Base-by-base conservation (phyloP, 345 rosid species). In the Limnanthes douglasii region DNA sequence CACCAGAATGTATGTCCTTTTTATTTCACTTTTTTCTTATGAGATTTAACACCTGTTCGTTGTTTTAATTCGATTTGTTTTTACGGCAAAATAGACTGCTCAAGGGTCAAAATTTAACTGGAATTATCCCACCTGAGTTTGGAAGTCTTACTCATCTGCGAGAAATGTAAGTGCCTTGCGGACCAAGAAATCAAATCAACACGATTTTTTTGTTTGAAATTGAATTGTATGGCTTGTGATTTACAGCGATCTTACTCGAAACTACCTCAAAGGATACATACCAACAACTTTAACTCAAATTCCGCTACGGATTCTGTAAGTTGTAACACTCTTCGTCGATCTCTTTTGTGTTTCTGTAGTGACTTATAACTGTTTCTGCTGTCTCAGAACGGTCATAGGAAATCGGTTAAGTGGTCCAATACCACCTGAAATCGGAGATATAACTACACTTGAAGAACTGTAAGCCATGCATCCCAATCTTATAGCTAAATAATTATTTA, bases 241-340 rank as follows among this genome's bases (percentile, higher is more conserved):
- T 43, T 45, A 29, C 75, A 90, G 98, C 5, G 95, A 90, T 53
- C 70, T 90, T 23, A 29, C 54, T 8, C 77, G 80, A 39, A 90
- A 84, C 70, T 77, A 55, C 38, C 34, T 90, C 36, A 70, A 5
- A 43, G 98, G 98, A 51, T 18, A 79, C 12, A 59, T 90, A 21
- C 95, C 95, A 6, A 15, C 47, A 5, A 72, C 52, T 12, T 51
- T 90, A 37, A 48, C 66, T 34, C 54, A 15, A 38, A 71, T 80
- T 11, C 67, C 72, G 0, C 81, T 90, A 36, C 32, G 35, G 5
- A 54, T 0, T 33, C 2, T 80, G 93, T 85, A 71, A 72, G 69
- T n/a, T n/a, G n/a, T n/a, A n/a, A n/a, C n/a, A n/a, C n/a, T n/a
- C n/a, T n/a, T n/a, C n/a, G n/a, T n/a, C n/a, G n/a, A n/a, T n/a